Percentiles rank a stretch among this genome's conserved stretches.
These are phyloP conservation scores for Picochlorum costavermella DNA, from an alignment of 139 green algal species.

Conservation along the genomic window DNA sequence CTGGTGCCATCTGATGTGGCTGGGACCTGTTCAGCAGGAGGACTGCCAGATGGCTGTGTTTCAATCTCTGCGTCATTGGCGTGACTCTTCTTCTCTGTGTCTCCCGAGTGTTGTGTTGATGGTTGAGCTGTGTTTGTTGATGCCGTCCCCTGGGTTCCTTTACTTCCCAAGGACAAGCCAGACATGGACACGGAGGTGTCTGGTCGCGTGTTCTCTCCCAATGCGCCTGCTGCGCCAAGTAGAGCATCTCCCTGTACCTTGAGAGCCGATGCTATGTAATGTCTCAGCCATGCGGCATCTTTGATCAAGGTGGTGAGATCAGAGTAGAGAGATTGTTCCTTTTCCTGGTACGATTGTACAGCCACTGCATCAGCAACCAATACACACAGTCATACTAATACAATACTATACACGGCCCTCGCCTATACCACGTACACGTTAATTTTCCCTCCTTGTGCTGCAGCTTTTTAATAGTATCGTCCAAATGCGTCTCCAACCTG, in stretches of 20 bases:
- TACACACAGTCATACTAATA: background rate
- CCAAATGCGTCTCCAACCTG: conserved; percentile 45
- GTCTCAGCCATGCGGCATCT: conserved; percentile 19
- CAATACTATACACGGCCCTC: background rate
- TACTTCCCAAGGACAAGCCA: background rate
- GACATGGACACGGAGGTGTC: conserved; percentile 3
- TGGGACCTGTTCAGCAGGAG: background rate
- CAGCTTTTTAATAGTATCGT: conserved; percentile 39
- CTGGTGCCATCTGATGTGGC: background rate
- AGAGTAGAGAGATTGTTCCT: conserved; percentile 41
- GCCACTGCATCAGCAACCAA: background rate
- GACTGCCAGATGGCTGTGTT: background rate
- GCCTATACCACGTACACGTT: background rate
- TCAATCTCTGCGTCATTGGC: too few relatives aligned
- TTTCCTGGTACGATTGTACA: conserved; percentile 31
- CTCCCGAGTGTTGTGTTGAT: too few relatives aligned
- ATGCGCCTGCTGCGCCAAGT: background rate
- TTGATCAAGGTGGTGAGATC: conserved; percentile 27
- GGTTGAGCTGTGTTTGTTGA: too few relatives aligned
- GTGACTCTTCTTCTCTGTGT: too few relatives aligned
- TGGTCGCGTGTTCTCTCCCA: conserved; percentile 4
- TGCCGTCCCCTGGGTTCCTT: background rate
- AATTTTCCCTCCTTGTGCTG: conserved; percentile 69
- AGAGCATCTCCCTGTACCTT: conserved; percentile 12
- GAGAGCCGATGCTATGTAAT: conserved; percentile 22